A percentile compares a stretch with the other conserved stretches of the same genome.
These are phyloP conservation scores for Colletotrichum orbiculare DNA, from an alignment of 2,329 filamentous ascomycete genomes.

Conservation along the genomic window DNA sequence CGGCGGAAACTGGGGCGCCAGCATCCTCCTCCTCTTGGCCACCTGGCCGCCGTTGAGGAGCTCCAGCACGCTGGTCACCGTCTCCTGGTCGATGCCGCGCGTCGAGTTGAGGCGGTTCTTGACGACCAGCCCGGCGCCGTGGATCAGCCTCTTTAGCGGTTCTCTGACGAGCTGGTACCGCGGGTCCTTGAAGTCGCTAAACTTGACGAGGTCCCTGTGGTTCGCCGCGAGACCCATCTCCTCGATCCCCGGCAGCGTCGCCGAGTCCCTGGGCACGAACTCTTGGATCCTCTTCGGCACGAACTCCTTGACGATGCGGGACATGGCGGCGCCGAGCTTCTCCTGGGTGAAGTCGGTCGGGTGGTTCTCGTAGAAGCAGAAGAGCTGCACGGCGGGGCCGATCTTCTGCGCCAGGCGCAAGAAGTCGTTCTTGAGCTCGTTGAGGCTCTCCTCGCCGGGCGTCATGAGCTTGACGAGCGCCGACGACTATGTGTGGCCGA, in stretches of 20 bases:
- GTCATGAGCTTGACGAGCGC: conserved; percentile 54
- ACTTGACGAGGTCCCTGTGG: conserved; percentile 55
- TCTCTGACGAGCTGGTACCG: conserved; percentile 50
- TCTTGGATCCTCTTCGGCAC: conserved; percentile 49
- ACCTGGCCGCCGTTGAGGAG: conserved; percentile 48
- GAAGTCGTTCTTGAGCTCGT: conserved; percentile 53
- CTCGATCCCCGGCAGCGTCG: conserved; percentile 50
- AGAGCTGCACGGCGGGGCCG: conserved; percentile 49
- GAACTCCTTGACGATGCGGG: conserved; percentile 45
- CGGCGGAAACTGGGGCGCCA: conserved; percentile 44
- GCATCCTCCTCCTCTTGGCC: conserved; percentile 46
- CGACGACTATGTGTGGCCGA: conserved; percentile 46
- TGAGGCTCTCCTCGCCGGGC: conserved; percentile 50
- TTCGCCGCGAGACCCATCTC: conserved; percentile 49
- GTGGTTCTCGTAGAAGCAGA: conserved; percentile 54
- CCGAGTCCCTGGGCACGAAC: conserved; percentile 54
- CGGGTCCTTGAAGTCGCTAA: conserved; percentile 52
- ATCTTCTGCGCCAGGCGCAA: conserved; percentile 48
- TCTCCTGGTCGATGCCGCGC: conserved; percentile 47
- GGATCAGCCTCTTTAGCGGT: conserved; percentile 50
- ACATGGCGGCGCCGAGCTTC: conserved; percentile 43
- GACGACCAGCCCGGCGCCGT: conserved; percentile 47
- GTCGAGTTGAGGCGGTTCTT: conserved; percentile 52
- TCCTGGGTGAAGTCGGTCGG: conserved; percentile 47
- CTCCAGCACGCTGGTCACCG: conserved; percentile 47